A percentile compares a stretch with the other conserved stretches of the same genome.
Conservation (phyloP, 306 rosid genomes). For the Sesbania bispinosa region DNA sequence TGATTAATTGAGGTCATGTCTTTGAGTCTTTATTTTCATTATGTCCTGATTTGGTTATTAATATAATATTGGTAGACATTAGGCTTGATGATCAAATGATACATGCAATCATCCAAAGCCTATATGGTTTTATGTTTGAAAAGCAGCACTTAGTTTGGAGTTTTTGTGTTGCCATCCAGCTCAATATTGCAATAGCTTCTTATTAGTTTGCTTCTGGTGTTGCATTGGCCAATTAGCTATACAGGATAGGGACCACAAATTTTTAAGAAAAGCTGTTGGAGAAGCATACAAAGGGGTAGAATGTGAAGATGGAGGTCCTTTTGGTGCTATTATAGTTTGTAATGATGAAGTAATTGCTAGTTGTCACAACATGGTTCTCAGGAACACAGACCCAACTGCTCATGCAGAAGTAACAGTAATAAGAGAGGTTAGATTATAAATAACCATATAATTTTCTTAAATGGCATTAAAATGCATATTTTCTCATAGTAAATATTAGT, state of each 20-base stretch:
- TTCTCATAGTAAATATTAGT: background rate
- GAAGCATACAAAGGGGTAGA: conserved; percentile 94
- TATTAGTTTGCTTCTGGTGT: background rate
- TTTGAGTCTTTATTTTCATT: background rate
- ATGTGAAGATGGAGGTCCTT: conserved; percentile 87
- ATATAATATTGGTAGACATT: background rate
- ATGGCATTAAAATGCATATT: background rate
- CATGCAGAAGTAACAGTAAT: conserved; percentile 95
- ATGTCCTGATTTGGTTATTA: background rate
- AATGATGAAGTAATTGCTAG: conserved; percentile 75
- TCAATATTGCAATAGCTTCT: too few relatives aligned
- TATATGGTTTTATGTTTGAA: too few relatives aligned
- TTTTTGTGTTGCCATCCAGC: too few relatives aligned
- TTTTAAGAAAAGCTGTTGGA: conserved; percentile 75
- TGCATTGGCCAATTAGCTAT: conserved; percentile 50
- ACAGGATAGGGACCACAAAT: conserved; percentile 77
- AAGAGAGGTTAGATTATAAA: conserved; percentile 67
- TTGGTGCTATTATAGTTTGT: conserved; percentile 77
- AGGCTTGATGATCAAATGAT: background rate
- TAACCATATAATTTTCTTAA: background rate
- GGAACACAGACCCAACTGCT: conserved; percentile 83
- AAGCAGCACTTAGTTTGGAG: too few relatives aligned
- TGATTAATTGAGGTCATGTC: background rate
- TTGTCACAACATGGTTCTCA: conserved; percentile 82
- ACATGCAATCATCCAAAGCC: background rate